These are phyloP conservation scores for Penicillium sp. DNA, from an alignment of 2,329 filamentous ascomycete species.

Conservation along the genomic window DNA sequence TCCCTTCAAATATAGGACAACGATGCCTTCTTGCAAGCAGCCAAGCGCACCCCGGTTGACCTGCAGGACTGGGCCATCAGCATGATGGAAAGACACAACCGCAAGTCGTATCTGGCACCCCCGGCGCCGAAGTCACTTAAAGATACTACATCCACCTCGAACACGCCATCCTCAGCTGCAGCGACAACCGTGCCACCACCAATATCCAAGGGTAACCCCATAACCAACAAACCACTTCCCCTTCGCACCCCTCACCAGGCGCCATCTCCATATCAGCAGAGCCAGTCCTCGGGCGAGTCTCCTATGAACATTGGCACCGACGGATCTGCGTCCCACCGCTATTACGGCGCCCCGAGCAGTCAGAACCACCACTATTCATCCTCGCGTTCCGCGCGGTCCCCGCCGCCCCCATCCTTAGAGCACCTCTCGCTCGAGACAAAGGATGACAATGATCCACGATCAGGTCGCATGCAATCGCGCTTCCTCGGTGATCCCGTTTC, in stretches of 20 bases:
- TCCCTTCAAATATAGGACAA: constrained; percentile 59
- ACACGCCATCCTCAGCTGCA: constrained; percentile 51
- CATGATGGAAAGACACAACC: constrained; percentile 91
- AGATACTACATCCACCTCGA: constrained; percentile 26
- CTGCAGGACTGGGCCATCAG: constrained; percentile 88
- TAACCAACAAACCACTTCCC: constrained; percentile 25
- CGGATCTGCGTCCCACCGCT: constrained; percentile 24
- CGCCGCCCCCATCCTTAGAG: constrained; percentile 40
- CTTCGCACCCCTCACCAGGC: constrained; percentile 14
- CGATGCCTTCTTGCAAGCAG: constrained; percentile 91
- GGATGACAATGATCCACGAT: constrained; percentile 29
- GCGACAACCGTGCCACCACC: constrained; percentile 27
- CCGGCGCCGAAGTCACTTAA: constrained; percentile 74
- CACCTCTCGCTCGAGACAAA: constrained; percentile 43
- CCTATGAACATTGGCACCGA: constrained; percentile 51
- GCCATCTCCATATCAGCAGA: constrained; percentile 16
- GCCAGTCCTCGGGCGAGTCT: constrained; percentile 57
- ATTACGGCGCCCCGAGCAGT: constrained; percentile 19
- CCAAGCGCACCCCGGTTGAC: constrained; percentile 92
- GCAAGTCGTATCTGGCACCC: constrained; percentile 86
- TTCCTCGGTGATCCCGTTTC: constrained; percentile 35
- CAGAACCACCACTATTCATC: constrained; percentile 20
- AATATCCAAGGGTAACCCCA: constrained; percentile 34
- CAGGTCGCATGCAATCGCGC: constrained; percentile 28
- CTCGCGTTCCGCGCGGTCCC: constrained; percentile 28